Percentiles rank a stretch among this genome's conserved stretches.
These are phyloP conservation scores for Gossypium rotundifolium DNA, from an alignment of 345 rosid species.

Conservation along the genomic window DNA sequence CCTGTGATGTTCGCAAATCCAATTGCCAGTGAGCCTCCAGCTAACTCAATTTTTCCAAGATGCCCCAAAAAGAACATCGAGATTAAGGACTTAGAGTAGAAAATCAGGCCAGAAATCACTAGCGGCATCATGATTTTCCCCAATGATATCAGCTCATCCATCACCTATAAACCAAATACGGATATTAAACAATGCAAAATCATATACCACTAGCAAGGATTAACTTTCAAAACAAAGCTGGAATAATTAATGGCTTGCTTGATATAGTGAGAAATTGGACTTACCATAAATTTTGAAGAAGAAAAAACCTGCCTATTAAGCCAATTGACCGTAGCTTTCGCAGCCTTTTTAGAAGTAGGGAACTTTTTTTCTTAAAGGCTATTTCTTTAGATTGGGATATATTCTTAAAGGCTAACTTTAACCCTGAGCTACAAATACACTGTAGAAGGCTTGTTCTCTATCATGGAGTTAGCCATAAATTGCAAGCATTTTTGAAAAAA, in stretches of 20 bases:
- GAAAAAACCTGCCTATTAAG: background rate
- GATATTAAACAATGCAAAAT: background rate
- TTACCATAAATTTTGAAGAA: background rate
- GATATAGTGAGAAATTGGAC: background rate
- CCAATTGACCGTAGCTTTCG: background rate
- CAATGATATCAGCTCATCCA: conserved; percentile 20
- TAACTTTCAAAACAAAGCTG: conserved; percentile 1
- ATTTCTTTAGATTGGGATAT: background rate
- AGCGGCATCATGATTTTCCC: conserved; percentile 17
- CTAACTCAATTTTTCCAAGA: conserved; percentile 28
- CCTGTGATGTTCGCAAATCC: conserved; percentile 37
- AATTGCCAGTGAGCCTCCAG: conserved; percentile 26
- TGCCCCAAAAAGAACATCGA: conserved; percentile 29
- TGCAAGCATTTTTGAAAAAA: background rate
- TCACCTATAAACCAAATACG: conserved; percentile 16
- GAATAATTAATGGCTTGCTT: conserved; percentile 7
- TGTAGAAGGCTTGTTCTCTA: background rate
- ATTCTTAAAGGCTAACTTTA: background rate
- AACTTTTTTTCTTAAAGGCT: background rate
- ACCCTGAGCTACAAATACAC: background rate
- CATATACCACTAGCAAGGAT: background rate
- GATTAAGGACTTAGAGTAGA: conserved; percentile 21
- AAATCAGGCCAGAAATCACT: conserved; percentile 19
- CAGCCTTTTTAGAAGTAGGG: background rate
- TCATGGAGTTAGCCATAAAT: background rate